These are phyloP conservation scores for Camellia japonica DNA, from an alignment of 148 eudicot genomes.

Conservation along the genomic window DNA sequence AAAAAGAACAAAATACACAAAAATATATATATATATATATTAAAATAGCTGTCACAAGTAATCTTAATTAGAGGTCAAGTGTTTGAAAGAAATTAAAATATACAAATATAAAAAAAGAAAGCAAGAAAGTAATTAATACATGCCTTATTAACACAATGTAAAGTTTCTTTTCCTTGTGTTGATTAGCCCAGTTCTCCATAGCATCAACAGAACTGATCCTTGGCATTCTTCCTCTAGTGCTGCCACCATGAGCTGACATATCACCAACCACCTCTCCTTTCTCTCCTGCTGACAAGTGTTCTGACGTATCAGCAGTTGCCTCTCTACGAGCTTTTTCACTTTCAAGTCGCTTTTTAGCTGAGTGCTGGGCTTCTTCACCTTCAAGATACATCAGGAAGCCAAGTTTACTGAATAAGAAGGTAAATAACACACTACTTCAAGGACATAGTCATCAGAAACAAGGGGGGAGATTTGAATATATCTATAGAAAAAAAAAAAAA, in stretches of 20 bases:
- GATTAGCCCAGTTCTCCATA: conserved; percentile 75
- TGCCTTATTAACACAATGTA: conserved; percentile 47
- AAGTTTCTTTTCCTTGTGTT: conserved; percentile 73
- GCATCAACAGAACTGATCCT: conserved; percentile 64
- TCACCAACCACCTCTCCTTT: conserved; percentile 28
- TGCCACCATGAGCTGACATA: conserved; percentile 55
- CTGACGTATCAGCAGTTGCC: conserved; percentile 94
- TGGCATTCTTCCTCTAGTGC: conserved; percentile 52
- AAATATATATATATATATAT: background rate
- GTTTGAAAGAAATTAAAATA: background rate
- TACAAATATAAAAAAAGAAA: too few relatives aligned
- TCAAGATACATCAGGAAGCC: conserved; percentile 49
- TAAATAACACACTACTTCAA: too few relatives aligned
- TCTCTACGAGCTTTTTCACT: conserved; percentile 76
- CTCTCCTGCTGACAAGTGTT: conserved; percentile 58
- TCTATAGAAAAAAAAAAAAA: background rate
- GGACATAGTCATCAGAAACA: too few relatives aligned
- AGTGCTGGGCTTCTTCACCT: conserved; percentile 62
- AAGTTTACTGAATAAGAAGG: background rate
- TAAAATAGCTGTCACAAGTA: background rate
- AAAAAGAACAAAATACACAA: background rate
- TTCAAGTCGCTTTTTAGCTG: conserved; percentile 62
- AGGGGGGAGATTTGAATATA: background rate
- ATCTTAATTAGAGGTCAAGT: too few relatives aligned
- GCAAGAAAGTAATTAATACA: background rate